Base-by-base conservation (phyloP, 345 rosid genomes). In the Xanthoceras sorbifolium region DNA sequence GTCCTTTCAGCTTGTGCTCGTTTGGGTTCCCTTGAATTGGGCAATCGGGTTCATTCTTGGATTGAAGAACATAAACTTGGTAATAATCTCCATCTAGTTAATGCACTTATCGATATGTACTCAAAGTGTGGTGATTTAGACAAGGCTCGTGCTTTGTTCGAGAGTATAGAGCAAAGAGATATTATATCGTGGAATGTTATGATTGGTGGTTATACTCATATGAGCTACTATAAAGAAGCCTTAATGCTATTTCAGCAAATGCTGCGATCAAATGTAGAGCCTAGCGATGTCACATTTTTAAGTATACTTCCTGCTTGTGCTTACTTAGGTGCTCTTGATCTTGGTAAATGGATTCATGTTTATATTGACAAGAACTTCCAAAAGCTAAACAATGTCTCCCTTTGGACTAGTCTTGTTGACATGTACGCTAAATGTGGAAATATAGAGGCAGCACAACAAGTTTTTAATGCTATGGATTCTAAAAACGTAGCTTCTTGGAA, bases 1-100 rank as follows among this genome's bases (percentile, higher is more conserved):
- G 91, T 86, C 44, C 82, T 90, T 78, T 87, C 93, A 2, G 92
- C 92, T 72, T 94, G 92, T 84, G 90, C 94, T 80, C 89, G 83
- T 64, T 81, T 86, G 11, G 86, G 88, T 52, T 74, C 85, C 61
- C 76, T 92, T 48, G 81, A 84, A 25, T 60, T 86, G n/a, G 91
- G 96, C 69, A 86, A 80, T 60, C 75, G 84, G 86, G 80, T 92
- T 18, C 86, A 78, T 22, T 71, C 88, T 72, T 86, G 81, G 91
- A 67, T 86, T 63, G 81, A 87, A 66, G 85, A 83, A 54, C 75
- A 70, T 50, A 84, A 87, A 20, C 79, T 88, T 77, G 88, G 79
- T 54, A 85, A 80, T 20, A 84, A 78, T 81, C 79, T 81, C 54
- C 84, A 82, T 71, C 73, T 90, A 65, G 81, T 82, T 71, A 90